Evolutionary conservation across 106 monocot genomes (phyloP).

Genomic region (Amphibolis antarctica): DNA sequence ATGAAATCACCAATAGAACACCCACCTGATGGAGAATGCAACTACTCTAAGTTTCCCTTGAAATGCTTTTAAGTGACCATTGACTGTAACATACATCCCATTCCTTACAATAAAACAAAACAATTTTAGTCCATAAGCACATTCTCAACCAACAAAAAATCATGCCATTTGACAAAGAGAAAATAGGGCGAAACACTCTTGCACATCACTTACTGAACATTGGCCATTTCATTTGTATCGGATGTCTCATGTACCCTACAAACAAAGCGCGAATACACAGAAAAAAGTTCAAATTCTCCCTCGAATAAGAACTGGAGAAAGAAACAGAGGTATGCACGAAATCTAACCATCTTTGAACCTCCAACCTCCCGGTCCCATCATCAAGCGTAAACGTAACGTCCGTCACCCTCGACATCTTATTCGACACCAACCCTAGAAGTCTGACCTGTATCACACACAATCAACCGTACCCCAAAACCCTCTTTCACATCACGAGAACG

Average conservation of each 20-base stretch:
- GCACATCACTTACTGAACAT: constrained; percentile 30
- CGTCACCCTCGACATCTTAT: constrained; percentile 54
- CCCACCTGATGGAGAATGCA: constrained; percentile 53
- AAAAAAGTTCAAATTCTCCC: background rate
- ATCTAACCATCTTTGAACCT: constrained; percentile 51
- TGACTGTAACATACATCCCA: constrained; percentile 48
- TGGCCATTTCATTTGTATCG: constrained; percentile 41
- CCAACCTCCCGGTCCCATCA: constrained; percentile 69
- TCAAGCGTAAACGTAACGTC: constrained; percentile 72
- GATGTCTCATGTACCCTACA: constrained; percentile 44
- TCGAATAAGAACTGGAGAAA: background rate
- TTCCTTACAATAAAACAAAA: constrained; percentile 28
- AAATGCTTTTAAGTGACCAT: constrained; percentile 50
- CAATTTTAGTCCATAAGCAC: background rate
- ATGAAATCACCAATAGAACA: background rate
- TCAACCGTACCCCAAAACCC: too few species aligned
- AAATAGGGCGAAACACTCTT: background rate
- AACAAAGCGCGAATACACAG: background rate
- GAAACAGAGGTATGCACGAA: background rate
- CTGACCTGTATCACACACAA: constrained; percentile 23
- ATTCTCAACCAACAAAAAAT: background rate
- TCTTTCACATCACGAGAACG: too few species aligned
- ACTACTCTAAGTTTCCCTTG: constrained; percentile 39
- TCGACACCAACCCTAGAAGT: constrained; percentile 57
- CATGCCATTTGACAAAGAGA: background rate